These are phyloP conservation scores for Abelmoschus esculentus DNA, from an alignment of 345 rosid species.

Conservation along the genomic window DNA sequence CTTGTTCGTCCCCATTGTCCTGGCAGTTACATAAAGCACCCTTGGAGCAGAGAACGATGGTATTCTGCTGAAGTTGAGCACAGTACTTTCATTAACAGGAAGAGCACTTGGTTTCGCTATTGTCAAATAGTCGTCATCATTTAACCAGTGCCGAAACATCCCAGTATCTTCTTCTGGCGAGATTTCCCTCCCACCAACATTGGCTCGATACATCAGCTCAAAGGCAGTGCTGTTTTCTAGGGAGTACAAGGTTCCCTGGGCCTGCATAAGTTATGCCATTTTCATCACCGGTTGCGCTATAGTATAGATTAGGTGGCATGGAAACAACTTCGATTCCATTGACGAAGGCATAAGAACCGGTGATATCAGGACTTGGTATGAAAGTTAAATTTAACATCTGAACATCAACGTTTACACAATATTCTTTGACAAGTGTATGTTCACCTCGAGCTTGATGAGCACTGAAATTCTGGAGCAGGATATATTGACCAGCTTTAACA, in stretches of 20 bases:
- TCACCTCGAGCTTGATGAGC: background rate
- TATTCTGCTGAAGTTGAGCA: background rate
- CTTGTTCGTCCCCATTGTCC: conserved; percentile 3
- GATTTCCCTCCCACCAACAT: conserved; percentile 13
- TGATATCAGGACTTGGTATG: background rate
- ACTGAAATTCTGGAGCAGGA: conserved; percentile 11
- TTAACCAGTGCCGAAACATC: background rate
- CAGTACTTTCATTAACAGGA: background rate
- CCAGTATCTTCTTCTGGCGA: background rate
- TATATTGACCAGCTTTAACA: conserved; percentile 10
- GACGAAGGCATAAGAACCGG: conserved; percentile 18
- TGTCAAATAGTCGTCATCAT: background rate
- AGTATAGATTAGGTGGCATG: conserved; percentile 20
- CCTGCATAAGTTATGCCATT: conserved; percentile 10
- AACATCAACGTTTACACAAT: background rate
- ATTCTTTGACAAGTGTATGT: background rate
- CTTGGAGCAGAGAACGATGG: background rate
- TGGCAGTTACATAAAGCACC: conserved; percentile 8
- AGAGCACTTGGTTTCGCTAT: background rate
- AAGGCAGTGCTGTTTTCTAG: conserved; percentile 4
- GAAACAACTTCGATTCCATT: conserved; percentile 35
- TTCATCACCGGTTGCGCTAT: background rate
- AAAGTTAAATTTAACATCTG: background rate
- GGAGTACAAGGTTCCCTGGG: background rate
- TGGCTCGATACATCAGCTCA: conserved; percentile 25